These are phyloP conservation scores for Diaporthe sp. DNA, from an alignment of 2,329 filamentous ascomycete genomes.

Conservation along the genomic window DNA sequence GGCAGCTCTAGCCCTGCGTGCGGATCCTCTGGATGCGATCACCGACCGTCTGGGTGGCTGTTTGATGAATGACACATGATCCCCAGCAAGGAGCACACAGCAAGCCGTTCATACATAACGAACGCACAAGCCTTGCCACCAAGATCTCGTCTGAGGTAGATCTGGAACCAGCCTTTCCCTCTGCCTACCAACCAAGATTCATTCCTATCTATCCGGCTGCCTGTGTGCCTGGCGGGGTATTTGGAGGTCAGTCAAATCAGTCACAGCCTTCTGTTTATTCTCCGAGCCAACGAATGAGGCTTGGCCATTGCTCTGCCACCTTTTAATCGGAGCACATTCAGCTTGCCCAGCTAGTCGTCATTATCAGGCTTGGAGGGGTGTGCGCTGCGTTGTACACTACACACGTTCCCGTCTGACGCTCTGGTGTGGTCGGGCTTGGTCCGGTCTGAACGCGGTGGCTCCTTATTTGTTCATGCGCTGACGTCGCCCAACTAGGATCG, in stretches of 20 bases:
- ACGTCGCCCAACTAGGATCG: constrained; percentile 59
- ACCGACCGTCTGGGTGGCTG: background rate
- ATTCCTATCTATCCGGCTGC: constrained; percentile 17
- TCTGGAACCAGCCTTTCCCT: background rate
- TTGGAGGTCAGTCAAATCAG: background rate
- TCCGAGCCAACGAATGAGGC: constrained; percentile 18
- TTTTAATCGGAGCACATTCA: constrained; percentile 24
- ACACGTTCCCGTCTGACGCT: constrained; percentile 24
- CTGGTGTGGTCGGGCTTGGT: constrained; percentile 8
- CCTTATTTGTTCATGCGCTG: constrained; percentile 57
- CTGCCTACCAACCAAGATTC: background rate
- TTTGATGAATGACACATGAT: constrained; percentile 24
- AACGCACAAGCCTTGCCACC: constrained; percentile 19
- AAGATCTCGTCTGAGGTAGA: constrained; percentile 19
- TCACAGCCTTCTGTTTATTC: background rate
- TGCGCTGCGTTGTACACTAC: constrained; percentile 4
- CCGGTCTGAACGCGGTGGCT: constrained; percentile 33
- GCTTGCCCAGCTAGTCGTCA: background rate
- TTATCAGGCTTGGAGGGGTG: background rate
- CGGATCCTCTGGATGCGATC: constrained; percentile 20
- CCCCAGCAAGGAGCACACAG: constrained; percentile 15
- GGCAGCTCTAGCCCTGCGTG: background rate
- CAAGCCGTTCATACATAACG: background rate
- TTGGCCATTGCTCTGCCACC: constrained; percentile 24
- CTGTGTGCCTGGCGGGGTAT: constrained; percentile 20